Evolutionary conservation across 331 rosid genomes (phyloP).

Genomic region (Ulmus americana): DNA sequence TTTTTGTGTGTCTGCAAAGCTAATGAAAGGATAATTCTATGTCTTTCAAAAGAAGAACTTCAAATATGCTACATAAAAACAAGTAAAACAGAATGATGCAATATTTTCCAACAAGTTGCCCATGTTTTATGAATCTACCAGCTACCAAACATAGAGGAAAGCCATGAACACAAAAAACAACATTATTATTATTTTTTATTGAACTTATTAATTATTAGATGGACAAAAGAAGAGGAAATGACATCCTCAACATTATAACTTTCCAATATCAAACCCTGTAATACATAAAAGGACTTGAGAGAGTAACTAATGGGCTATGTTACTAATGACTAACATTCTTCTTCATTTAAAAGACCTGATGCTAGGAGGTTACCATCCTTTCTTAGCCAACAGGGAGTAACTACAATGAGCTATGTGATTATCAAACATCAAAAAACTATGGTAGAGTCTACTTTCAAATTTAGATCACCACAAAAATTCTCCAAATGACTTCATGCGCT

Average conservation of each 20-base stretch:
- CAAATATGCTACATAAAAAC: neutral
- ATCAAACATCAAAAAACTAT: neutral
- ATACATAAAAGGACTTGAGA: too few species aligned
- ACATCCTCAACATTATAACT: too few species aligned
- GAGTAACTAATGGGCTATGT: too few species aligned
- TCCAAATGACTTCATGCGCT: neutral
- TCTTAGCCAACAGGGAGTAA: neutral
- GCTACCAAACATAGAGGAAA: neutral
- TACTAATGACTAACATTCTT: too few species aligned
- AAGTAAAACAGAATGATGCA: neutral
- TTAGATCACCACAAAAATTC: too few species aligned
- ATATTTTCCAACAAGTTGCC: neutral
- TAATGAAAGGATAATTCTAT: constrained; percentile 34
- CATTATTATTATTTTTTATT: too few species aligned
- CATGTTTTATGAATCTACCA: neutral
- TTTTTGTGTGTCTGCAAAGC: constrained; percentile 44
- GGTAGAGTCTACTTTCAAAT: neutral
- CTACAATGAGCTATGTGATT: neutral
- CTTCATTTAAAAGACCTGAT: neutral
- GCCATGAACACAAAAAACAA: neutral
- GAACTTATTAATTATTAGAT: too few species aligned
- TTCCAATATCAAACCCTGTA: too few species aligned
- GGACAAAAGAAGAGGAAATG: too few species aligned
- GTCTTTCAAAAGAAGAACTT: neutral
- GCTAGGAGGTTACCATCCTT: neutral